These are phyloP conservation scores for Vicia villosa DNA, from an alignment of 306 rosid genomes.

Conservation along the genomic window DNA sequence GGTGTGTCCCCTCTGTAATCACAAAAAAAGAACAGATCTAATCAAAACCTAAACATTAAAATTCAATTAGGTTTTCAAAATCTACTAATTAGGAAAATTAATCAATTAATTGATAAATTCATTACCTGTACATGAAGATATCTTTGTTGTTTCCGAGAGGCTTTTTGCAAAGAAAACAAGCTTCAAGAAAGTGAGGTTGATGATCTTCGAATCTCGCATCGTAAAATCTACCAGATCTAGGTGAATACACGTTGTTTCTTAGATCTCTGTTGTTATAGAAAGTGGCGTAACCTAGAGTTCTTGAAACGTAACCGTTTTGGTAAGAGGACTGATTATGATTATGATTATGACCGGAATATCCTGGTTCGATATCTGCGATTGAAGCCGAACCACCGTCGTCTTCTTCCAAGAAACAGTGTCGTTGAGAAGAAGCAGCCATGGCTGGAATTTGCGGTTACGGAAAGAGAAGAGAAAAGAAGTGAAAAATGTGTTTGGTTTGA, in stretches of 20 bases:
- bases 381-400: constrained; percentile 61
- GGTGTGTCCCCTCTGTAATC: constrained; percentile 88
- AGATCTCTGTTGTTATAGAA: constrained; percentile 35
- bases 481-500: neutral
- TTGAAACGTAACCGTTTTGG: constrained; percentile 45
- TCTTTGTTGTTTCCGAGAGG: constrained; percentile 64
- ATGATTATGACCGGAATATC: constrained; percentile 49
- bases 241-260: constrained; percentile 39
- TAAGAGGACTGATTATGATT: constrained; percentile 27
- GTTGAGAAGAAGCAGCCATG: constrained; percentile 57
- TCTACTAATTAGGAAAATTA: too few species aligned
- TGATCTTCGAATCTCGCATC: constrained; percentile 78
- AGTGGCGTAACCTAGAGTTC: constrained; percentile 54
- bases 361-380: constrained; percentile 57
- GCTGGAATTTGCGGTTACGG: neutral
- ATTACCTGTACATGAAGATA: constrained; percentile 91
- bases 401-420: constrained; percentile 66
- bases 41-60: neutral
- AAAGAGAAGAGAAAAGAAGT: neutral
- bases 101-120: neutral
- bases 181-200: constrained; percentile 76
- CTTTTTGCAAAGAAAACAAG: constrained; percentile 83
- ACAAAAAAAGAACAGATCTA: neutral
- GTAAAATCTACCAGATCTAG: constrained; percentile 74
- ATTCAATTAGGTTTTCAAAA: too few species aligned